Base-by-base conservation (phyloP, 805 yeast species). In the Diddensiella transvaalensis region DNA sequence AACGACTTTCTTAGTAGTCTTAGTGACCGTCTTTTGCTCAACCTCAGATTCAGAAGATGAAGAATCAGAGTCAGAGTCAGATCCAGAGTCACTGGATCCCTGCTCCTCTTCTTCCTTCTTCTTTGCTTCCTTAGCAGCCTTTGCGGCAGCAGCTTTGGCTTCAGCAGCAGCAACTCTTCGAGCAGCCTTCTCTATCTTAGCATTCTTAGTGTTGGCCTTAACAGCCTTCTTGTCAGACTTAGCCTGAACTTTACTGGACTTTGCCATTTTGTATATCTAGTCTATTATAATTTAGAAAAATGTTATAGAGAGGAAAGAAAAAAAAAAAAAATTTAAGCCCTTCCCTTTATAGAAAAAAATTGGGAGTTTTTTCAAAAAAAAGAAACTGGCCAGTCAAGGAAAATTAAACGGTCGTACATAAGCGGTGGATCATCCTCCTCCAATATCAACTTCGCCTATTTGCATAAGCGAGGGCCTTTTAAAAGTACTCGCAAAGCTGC, bases 121-220 rank as follows among this genome's bases (percentile, higher is more conserved):
- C 42, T 46, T 44, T 50, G 46, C 37, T 33, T 51, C 55, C 37
- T 49, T 44, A 26, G 38, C 52, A 44, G 48, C 44, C 50, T 52
- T 47, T 33, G 47, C 40, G 41, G 24, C 38, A 13, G 39, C 46
- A 26, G 46, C 39, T 50, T 47, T 50, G 42, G 33, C n/a, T n/a
- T n/a, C n/a, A n/a, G n/a, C n/a, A n/a, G n/a, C n/a, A n/a, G n/a
- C n/a, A n/a, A n/a, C n/a, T n/a, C n/a, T n/a, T n/a, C n/a, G n/a
- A n/a, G n/a, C 17, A n/a, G 49, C 33, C 52, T 53, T 51, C 17
- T 47, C 22, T 11, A 42, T 46, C 53, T 55, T 55, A 11, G 49
- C 43, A 6, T 42, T 47, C 47, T 70, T 72, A 46, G 71, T 49
- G 22, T 65, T 54, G 42, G 63, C 57, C 50, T 54, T 52, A 43